These are phyloP conservation scores for Aspergillus vadensis DNA, from an alignment of 2,329 filamentous ascomycete species.

Conservation along the genomic window DNA sequence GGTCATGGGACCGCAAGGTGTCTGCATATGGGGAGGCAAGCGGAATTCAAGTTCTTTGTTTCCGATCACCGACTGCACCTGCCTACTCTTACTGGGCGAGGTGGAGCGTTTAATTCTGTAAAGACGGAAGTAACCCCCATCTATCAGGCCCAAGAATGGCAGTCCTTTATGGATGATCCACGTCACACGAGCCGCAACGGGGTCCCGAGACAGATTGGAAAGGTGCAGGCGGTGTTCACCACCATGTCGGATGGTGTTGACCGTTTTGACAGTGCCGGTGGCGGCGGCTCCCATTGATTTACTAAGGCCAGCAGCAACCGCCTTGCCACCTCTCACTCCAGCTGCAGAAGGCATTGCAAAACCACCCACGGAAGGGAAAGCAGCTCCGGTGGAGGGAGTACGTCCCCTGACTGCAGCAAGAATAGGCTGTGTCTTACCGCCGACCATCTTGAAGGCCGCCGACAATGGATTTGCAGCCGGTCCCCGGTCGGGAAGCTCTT, in stretches of 20 bases:
- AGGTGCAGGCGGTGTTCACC: slow-evolving; percentile 54
- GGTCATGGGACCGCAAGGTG: slow-evolving; percentile 58
- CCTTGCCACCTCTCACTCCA: slow-evolving; percentile 50
- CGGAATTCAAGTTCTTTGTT: slow-evolving; percentile 67
- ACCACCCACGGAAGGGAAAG: slow-evolving; percentile 46
- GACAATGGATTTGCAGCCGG: slow-evolving; percentile 56
- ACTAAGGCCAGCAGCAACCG: slow-evolving; percentile 52
- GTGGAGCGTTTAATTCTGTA: slow-evolving; percentile 45
- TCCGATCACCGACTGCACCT: slow-evolving; percentile 56
- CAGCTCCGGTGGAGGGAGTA: slow-evolving; percentile 49
- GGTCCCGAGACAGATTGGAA: slow-evolving; percentile 41
- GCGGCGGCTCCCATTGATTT: slow-evolving; percentile 54
- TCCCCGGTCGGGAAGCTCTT: slow-evolving; percentile 51
- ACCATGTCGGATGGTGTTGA: slow-evolving; percentile 50
- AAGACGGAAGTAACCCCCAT: slow-evolving; percentile 48
- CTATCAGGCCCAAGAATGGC: slow-evolving; percentile 48
- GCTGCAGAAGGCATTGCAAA: slow-evolving; percentile 51
- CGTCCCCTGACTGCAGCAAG: slow-evolving; percentile 66
- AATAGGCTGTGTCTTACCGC: slow-evolving; percentile 61
- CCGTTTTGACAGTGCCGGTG: slow-evolving; percentile 51
- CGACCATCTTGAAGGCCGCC: slow-evolving; percentile 70
- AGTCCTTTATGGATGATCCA: slow-evolving; percentile 50
- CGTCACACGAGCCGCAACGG: slow-evolving; percentile 45
- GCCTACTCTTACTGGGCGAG: slow-evolving; percentile 57
- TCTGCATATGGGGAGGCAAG: slow-evolving; percentile 64